Evolutionary conservation across 2,329 filamentous ascomycete genomes (phyloP).

Genomic region (Monilinia fructicola): DNA sequence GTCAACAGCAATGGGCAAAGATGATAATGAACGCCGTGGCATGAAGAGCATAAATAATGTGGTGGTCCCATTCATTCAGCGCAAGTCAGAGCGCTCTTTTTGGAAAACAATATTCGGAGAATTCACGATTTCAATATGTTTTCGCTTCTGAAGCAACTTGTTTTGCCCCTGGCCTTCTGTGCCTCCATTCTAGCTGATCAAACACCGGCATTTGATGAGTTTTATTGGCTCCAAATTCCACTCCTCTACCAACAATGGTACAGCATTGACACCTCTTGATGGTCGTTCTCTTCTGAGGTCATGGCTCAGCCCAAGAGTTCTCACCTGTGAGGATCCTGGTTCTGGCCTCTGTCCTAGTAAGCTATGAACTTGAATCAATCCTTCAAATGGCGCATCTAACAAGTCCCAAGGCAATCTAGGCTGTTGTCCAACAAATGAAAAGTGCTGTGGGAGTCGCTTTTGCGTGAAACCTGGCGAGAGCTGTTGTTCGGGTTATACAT

Average conservation of each 20-base stretch:
- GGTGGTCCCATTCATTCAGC: background rate
- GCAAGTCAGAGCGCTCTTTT: background rate
- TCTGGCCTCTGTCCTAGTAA: background rate
- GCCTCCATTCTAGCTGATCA: background rate
- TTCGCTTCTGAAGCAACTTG: background rate
- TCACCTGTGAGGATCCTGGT: background rate
- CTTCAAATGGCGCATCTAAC: background rate
- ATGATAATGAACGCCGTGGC: no score
- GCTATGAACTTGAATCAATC: background rate
- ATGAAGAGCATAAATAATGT: background rate
- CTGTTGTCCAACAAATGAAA: background rate
- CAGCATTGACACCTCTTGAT: background rate
- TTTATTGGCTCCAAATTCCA: background rate
- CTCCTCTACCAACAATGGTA: background rate
- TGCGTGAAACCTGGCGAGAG: background rate
- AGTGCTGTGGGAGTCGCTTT: background rate
- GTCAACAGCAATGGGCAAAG: background rate
- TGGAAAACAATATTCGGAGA: background rate
- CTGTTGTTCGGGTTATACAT: slow-evolving; percentile 5
- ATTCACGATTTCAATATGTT: background rate
- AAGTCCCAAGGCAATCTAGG: background rate
- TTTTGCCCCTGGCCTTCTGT: background rate
- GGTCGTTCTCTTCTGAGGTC: background rate
- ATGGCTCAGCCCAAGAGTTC: background rate
- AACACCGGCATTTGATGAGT: background rate